A percentile compares a stretch with the other conserved stretches of the same genome.
These are phyloP conservation scores for Cyberlindnera saturnus DNA, from an alignment of 805 yeast genomes.

Conservation along the genomic window DNA sequence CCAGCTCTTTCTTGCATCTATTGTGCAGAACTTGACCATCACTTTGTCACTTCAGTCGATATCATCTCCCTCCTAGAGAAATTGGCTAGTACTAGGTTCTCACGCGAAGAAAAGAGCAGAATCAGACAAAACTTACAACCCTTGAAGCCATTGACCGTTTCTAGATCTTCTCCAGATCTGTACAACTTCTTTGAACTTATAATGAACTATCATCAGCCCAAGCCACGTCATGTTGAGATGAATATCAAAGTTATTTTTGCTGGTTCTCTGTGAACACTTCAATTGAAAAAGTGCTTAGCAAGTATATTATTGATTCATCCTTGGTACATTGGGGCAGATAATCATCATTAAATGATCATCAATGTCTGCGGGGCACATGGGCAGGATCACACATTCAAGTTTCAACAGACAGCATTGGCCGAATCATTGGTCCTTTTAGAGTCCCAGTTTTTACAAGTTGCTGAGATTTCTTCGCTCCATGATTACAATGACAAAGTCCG, in stretches of 20 bases:
- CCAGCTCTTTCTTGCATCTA: constrained; percentile 54
- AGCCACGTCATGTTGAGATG: constrained; percentile 66
- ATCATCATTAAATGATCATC: not conserved
- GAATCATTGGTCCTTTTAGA: too few species aligned
- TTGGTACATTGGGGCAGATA: too few species aligned
- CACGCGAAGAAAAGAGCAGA: constrained; percentile 64
- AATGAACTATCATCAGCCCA: constrained; percentile 57
- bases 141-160: constrained; percentile 53
- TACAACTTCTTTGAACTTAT: constrained; percentile 38
- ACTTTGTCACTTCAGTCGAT: constrained; percentile 61
- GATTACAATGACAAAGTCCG: too few species aligned
- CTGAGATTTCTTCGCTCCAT: not conserved
- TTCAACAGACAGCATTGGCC: too few species aligned
- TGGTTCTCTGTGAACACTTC: constrained; percentile 53
- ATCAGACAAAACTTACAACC: constrained; percentile 62
- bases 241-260: constrained; percentile 60
- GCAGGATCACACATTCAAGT: too few species aligned
- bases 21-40: constrained; percentile 43
- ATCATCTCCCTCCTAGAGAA: constrained; percentile 50
- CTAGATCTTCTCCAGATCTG: constrained; percentile 36
- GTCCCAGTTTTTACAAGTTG: too few species aligned
- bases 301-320: constrained; percentile 34
- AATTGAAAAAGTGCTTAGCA: constrained; percentile 48
- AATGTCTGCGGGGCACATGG: too few species aligned
- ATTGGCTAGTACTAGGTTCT: constrained; percentile 47